These are phyloP conservation scores for Tolypocladium nubicola DNA, from an alignment of 2,329 filamentous ascomycete species.

Conservation along the genomic window DNA sequence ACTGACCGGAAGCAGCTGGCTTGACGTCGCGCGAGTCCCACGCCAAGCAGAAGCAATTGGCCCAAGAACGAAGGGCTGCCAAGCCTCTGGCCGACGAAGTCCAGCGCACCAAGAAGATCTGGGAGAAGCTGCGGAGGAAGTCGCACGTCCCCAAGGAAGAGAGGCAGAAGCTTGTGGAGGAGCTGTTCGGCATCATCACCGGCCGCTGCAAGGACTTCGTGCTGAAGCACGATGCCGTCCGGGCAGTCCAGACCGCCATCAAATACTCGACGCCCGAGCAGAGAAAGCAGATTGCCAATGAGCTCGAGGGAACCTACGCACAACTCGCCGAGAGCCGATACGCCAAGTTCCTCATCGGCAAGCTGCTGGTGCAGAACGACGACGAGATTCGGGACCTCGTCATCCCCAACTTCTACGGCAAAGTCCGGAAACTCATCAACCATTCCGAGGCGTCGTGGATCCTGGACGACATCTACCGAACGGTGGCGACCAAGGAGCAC, in stretches of 20 bases:
- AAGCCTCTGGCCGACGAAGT: constrained; percentile 91
- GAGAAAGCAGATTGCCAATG: constrained; percentile 73
- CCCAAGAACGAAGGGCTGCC: constrained; percentile 77
- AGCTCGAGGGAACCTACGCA: constrained; percentile 76
- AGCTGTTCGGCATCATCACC: constrained; percentile 85
- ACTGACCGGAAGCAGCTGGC: neutral
- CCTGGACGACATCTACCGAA: constrained; percentile 89
- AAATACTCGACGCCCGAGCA: constrained; percentile 88
- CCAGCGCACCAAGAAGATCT: constrained; percentile 85
- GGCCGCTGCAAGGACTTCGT: constrained; percentile 91
- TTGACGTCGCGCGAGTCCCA: constrained; percentile 73
- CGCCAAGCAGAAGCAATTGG: constrained; percentile 81
- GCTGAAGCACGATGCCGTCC: constrained; percentile 96
- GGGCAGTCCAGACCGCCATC: constrained; percentile 90
- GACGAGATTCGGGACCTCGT: constrained; percentile 78
- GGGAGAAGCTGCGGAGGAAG: constrained; percentile 87
- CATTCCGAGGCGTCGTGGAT: constrained; percentile 97
- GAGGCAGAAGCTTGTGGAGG: constrained; percentile 73
- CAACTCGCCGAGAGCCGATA: constrained; percentile 89
- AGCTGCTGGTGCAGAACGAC: constrained; percentile 88
- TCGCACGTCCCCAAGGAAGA: constrained; percentile 88
- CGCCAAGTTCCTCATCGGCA: constrained; percentile 94
- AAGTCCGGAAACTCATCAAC: constrained; percentile 86
- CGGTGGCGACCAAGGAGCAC: constrained; percentile 75
- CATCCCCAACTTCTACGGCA: constrained; percentile 89